Evolutionary conservation across 2,329 filamentous ascomycete species (phyloP).

Genomic region (Nectriaceae sp.): DNA sequence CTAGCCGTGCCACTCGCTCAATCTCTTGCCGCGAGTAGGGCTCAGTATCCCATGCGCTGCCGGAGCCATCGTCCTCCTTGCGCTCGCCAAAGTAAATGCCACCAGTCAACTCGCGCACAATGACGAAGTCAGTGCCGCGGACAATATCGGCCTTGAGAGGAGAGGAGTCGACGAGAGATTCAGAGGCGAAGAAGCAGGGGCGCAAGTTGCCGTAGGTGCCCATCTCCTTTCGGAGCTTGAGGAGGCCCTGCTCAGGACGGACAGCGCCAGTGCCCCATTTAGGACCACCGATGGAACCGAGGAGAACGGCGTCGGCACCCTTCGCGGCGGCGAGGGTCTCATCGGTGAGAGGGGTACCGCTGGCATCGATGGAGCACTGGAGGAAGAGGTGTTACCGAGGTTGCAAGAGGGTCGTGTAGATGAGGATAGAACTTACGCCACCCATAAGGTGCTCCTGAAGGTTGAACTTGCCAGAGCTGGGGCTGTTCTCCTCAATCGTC

Average conservation of each 20-base stretch:
- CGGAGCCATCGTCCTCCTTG: slow-evolving; percentile 68
- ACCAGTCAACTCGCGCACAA: slow-evolving; percentile 88
- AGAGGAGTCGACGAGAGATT: slow-evolving; percentile 78
- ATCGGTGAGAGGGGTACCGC: slow-evolving; percentile 77
- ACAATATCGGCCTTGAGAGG: slow-evolving; percentile 86
- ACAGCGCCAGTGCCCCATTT: slow-evolving; percentile 91
- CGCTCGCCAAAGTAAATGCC: slow-evolving; percentile 96
- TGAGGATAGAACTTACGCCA: slow-evolving; percentile 64
- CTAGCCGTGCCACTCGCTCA: slow-evolving; percentile 82
- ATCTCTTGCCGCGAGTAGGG: slow-evolving; percentile 84
- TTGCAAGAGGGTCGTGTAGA: not conserved
- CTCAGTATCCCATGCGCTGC: slow-evolving; percentile 79
- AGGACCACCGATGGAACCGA: slow-evolving; percentile 94
- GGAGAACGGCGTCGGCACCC: slow-evolving; percentile 82
- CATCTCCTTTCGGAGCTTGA: slow-evolving; percentile 91
- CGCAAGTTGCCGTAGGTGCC: slow-evolving; percentile 92
- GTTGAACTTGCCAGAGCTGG: slow-evolving; percentile 76
- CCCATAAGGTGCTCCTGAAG: slow-evolving; percentile 89
- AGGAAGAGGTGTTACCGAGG: slow-evolving; percentile 3
- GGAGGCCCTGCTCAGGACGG: slow-evolving; percentile 89
- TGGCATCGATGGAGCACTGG: slow-evolving; percentile 85
- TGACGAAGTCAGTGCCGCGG: slow-evolving; percentile 85
- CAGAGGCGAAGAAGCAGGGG: slow-evolving; percentile 93
- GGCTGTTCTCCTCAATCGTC: slow-evolving; percentile 71
- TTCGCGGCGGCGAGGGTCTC: slow-evolving; percentile 82